Evolutionary conservation across 2,329 filamentous ascomycete genomes (phyloP).

Genomic region (Sarocladium oryzae): DNA sequence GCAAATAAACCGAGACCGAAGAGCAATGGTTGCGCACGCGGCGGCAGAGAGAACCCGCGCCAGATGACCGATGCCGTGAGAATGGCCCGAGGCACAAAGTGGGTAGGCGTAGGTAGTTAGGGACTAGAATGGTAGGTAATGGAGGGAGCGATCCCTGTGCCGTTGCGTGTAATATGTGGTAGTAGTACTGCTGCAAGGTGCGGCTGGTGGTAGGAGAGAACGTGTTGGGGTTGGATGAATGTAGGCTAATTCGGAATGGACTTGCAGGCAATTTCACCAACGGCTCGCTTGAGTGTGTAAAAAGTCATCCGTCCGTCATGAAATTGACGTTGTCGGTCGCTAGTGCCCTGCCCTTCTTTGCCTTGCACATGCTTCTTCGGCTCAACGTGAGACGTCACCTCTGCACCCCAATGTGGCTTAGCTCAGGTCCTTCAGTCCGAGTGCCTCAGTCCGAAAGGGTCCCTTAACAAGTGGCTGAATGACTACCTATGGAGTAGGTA

Average conservation of each 20-base stretch:
- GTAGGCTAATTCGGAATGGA: too few species aligned
- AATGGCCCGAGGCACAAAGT: conserved; percentile 7
- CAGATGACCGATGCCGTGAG: neutral
- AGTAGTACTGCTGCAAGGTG: too few species aligned
- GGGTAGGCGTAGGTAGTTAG: neutral
- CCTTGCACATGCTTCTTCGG: conserved; percentile 4
- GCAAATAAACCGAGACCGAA: neutral
- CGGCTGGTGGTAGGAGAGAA: neutral
- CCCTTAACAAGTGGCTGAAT: too few species aligned
- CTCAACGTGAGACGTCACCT: neutral
- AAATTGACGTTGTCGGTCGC: too few species aligned
- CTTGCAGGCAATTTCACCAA: too few species aligned
- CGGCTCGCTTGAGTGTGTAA: too few species aligned
- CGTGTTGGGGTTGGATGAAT: neutral
- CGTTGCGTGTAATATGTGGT: neutral
- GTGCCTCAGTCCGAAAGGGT: too few species aligned
- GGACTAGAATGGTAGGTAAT: too few species aligned
- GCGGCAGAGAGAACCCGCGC: neutral
- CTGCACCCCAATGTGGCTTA: neutral
- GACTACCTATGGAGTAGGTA: too few species aligned
- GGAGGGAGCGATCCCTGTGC: neutral
- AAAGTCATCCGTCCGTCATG: too few species aligned
- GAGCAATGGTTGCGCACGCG: neutral
- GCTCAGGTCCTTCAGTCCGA: neutral
- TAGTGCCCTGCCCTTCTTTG: neutral